A percentile compares a stretch with the other conserved stretches of the same genome.
phyloP scores from a whole-genome alignment of 2,329 filamentous ascomycete genomes.

The Paraphaeosphaeria minitans region DNA sequence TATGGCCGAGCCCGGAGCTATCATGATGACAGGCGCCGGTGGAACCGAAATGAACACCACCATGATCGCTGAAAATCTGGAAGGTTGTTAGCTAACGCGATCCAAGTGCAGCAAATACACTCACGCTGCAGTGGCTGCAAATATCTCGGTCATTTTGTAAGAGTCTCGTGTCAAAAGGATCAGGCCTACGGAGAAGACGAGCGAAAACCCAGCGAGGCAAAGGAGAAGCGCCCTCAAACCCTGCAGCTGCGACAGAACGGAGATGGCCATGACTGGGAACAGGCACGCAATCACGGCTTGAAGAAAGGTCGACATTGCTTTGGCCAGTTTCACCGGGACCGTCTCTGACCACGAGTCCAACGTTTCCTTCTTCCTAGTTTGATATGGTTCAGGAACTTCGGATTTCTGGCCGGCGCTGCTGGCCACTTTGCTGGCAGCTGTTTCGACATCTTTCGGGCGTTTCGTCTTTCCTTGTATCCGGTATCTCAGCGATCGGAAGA shows the following conservation, averaged over 20 bases:
- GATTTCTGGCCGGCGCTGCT: too few species aligned
- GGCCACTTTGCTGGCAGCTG: neutral
- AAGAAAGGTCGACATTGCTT: slow-evolving; percentile 14
- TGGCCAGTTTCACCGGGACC: slow-evolving; percentile 12
- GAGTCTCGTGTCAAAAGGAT: slow-evolving; percentile 15
- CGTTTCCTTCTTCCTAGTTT: slow-evolving; percentile 3
- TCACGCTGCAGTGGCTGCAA: slow-evolving; percentile 18
- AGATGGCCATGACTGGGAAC: slow-evolving; percentile 17
- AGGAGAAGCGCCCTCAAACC: slow-evolving; percentile 11
- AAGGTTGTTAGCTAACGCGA: neutral
- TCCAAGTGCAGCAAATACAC: neutral
- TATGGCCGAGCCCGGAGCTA: slow-evolving; percentile 1
- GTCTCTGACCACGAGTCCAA: slow-evolving; percentile 9
- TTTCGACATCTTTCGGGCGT: slow-evolving; percentile 7
- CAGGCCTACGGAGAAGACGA: slow-evolving; percentile 14
- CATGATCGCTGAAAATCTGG: slow-evolving; percentile 18
- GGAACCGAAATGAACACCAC: slow-evolving; percentile 19
- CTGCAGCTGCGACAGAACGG: slow-evolving; percentile 18
- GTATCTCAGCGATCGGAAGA: neutral
- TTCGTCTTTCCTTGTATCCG: neutral
- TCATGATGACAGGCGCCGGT: slow-evolving; percentile 8
- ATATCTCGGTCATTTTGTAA: slow-evolving; percentile 12
- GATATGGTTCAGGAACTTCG: too few species aligned
- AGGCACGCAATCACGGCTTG: slow-evolving; percentile 18
- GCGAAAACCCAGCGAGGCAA: slow-evolving; percentile 15